A percentile compares a stretch with the other conserved stretches of the same genome.
phyloP scores from a whole-genome alignment of 345 rosid genomes.

The Ceriops decandra region DNA sequence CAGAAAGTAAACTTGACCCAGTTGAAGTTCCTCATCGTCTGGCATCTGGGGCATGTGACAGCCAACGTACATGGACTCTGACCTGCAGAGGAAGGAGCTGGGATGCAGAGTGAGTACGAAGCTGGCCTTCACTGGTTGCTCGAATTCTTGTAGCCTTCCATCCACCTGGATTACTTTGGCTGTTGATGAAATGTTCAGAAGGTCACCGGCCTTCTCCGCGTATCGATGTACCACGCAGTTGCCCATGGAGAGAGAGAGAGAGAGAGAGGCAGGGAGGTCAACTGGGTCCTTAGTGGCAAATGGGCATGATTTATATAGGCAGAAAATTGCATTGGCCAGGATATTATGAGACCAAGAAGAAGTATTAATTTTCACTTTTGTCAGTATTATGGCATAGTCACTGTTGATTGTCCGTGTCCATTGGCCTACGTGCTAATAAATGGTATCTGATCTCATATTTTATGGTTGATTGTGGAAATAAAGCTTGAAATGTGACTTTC shows the following conservation, averaged over 20 bases:
- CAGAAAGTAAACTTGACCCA: conserved; percentile 46
- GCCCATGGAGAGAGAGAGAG: conserved; percentile 28
- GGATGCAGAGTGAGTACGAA: conserved; percentile 30
- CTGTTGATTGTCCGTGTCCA: no score
- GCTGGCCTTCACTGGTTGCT: conserved; percentile 33
- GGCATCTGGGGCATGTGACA: conserved; percentile 19
- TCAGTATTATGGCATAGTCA: background rate
- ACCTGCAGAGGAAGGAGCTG: conserved; percentile 40
- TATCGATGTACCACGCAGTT: conserved; percentile 34
- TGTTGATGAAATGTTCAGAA: conserved; percentile 20
- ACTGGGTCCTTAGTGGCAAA: no score
- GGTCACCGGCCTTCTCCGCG: background rate
- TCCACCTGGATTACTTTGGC: conserved; percentile 34
- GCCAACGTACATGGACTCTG: conserved; percentile 39
- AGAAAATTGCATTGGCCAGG: background rate
- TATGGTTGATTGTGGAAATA: no score
- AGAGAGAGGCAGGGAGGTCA: background rate
- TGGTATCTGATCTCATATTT: no score
- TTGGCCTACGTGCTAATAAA: no score
- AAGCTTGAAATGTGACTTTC: no score
- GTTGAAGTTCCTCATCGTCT: conserved; percentile 37
- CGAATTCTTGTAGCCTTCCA: conserved; percentile 38
- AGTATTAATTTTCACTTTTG: background rate
- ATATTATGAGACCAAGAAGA: background rate
- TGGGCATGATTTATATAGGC: conserved; percentile 1